These are phyloP conservation scores for Fusarium udum DNA, from an alignment of 2,329 filamentous ascomycete species.

Conservation along the genomic window DNA sequence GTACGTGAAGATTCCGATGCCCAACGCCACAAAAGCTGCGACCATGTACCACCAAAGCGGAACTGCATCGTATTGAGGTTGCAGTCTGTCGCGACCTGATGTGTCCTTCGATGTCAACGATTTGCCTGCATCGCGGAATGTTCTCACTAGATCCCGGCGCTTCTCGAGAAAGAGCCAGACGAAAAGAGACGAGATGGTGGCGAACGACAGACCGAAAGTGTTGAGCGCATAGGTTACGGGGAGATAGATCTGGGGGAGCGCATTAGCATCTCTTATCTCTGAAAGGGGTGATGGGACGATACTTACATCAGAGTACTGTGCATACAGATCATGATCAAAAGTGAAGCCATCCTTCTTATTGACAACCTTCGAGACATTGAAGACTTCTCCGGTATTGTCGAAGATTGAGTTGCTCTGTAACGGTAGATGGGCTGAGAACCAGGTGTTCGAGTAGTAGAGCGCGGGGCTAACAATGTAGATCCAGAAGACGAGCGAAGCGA, in stretches of 20 bases:
- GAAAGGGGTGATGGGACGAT: fast-evolving
- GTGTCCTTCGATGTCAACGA: background rate
- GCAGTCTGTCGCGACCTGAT: background rate
- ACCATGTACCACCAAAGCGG: conserved; percentile 43
- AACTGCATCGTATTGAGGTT: conserved; percentile 31
- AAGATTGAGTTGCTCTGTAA: conserved; percentile 62
- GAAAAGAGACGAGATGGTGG: conserved; percentile 55
- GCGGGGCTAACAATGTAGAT: conserved; percentile 56
- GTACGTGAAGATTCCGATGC: conserved; percentile 44
- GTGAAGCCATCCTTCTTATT: conserved; percentile 51
- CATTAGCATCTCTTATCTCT: background rate
- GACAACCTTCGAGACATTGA: conserved; percentile 60
- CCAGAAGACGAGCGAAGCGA: conserved; percentile 59
- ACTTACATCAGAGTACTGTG: conserved; percentile 59
- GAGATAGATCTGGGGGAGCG: conserved; percentile 51
- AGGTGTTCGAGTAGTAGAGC: conserved; percentile 59
- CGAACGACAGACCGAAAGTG: conserved; percentile 63
- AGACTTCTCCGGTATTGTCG: conserved; percentile 60
- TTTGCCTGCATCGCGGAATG: background rate
- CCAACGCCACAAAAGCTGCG: conserved; percentile 31
- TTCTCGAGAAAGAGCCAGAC: conserved; percentile 47
- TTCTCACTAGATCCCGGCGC: conserved; percentile 34
- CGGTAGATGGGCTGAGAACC: conserved; percentile 62
- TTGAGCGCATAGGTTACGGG: conserved; percentile 56
- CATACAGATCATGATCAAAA: conserved; percentile 59